Evolutionary conservation across 2,329 filamentous ascomycete species (phyloP), one percentile per base, ranked within the genome.

Genomic region (Arachnopeziza araneosa): DNA sequence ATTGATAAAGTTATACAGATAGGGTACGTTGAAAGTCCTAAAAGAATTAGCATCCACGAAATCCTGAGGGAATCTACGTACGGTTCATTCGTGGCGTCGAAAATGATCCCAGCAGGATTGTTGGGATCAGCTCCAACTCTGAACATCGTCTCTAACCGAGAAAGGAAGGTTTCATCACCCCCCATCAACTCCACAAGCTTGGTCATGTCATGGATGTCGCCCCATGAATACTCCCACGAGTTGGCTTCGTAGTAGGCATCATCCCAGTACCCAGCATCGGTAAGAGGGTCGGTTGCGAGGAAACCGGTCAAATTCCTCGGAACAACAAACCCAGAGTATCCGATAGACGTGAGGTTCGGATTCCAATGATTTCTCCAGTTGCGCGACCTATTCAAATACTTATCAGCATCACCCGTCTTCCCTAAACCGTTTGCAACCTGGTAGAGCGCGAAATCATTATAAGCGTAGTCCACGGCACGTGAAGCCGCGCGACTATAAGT

Each of bases 351-450:
- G 52, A 83, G 78, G 53, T 81, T 70, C 0, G 79, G 69, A 69
- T 90, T 86, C 86, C 86, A 91, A 64, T 90, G 86, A 68, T 89
- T 89, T 19, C 84, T 79, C 88, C 88, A 91, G 67, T 89, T 86
- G 10, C 80, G 77, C 0, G 85, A 87, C 9, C 87, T 81, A 52
- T 80, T 75, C 24, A 89, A 76, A 65, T 90, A 90, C 57, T 78
- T 85, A 2, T 73, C 63, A 2, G 82, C 80, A 50, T 86, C 83
- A 0, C 74, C 73, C 0, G 67, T 59, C 53, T 80, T 79, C 1
- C 77, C 78, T 1, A 89, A 72, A 0, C 86, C 85, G 1, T 67
- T 71, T 2, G 64, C 61, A 19, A 90, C 83, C 68, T 87, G 83
- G 60, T 84, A 82, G 2, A 90, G 74, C 0, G 77, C 79, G 65